phyloP scores from a whole-genome alignment of 495 filamentous ascomycete species.

The Articulospora tetracladia region DNA sequence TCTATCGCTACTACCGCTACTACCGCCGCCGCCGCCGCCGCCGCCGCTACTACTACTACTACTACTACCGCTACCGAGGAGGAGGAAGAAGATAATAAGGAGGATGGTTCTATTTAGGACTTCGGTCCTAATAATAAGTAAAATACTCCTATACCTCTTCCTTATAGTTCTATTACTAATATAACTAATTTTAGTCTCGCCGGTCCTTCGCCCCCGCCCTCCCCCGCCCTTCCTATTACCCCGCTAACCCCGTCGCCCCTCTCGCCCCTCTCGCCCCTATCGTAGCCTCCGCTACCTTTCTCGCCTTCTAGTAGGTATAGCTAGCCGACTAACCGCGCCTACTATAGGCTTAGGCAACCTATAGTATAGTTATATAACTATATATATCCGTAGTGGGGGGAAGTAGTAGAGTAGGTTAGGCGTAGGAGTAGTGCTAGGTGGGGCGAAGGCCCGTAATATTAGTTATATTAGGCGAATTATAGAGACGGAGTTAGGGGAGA shows the following conservation, averaged over 20 bases:
- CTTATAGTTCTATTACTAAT: too few relatives aligned
- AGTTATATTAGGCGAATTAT: neutral
- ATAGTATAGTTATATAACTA: neutral
- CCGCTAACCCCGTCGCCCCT: neutral
- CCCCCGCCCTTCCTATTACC: neutral
- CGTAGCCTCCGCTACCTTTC: neutral
- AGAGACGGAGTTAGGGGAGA: conserved; percentile 1
- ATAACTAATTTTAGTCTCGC: too few relatives aligned
- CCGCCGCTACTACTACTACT: too few relatives aligned
- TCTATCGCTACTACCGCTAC: too few relatives aligned
- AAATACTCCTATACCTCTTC: too few relatives aligned
- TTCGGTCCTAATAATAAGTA: too few relatives aligned
- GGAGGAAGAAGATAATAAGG: too few relatives aligned
- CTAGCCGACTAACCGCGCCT: neutral
- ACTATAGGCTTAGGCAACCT: too few relatives aligned
- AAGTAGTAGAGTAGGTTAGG: neutral
- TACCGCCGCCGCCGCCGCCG: too few relatives aligned
- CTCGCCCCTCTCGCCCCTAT: neutral
- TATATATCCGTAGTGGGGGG: neutral
- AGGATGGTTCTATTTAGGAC: too few relatives aligned
- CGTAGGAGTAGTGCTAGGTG: neutral
- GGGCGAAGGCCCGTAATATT: neutral
- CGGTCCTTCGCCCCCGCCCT: too few relatives aligned
- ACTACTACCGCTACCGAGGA: too few relatives aligned
- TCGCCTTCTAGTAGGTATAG: neutral